Base-by-base conservation (phyloP, 2,329 filamentous ascomycete species). In the Aspergillus spinulosporus region DNA sequence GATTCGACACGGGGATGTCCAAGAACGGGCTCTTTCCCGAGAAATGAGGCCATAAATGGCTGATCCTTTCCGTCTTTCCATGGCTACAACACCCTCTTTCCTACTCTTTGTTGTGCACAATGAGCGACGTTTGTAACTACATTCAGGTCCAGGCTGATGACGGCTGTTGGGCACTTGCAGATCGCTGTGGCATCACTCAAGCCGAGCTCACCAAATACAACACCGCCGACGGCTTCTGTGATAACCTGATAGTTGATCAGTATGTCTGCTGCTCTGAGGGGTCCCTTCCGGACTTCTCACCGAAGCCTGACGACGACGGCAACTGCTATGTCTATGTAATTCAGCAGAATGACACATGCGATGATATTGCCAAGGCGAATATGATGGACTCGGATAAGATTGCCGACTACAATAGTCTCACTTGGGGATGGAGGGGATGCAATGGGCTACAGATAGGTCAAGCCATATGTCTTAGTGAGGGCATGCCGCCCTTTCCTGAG, bases 351-450 rank as follows among this genome's bases (percentile, higher is more conserved):
- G 78, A 80, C 49, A 74, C 6, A 3, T 62, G 32, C 72, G 69
- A 45, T 50, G 68, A 12, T 53, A 64, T 65, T 4, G 62, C 61
- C 2, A 61, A 60, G 1, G 54, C 58, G 1, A 54, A 78, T 55
- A 59, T 63, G 7, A 62, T 81, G 4, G 76, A 68, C 0, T 58
- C 64, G 0, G 60, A 68, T 0, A 64, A 78, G 2, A 67, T 82
- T 9, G 68, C 74, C 28, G 52, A 53, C 0, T 71, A 69, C 26
- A 80, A 80, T 59, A 72, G 67, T 3, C 65, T 73, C 1, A 80
- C 77, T 4, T 80, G 78, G 78, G 76, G 72, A 15, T 79, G 74
- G 74, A 65, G 48, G 9, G 73, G 73, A 8, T 80, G 78, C 57
- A 52, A 64, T 2, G 49, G 64, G 6, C 59, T 80, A 8, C 61